Conservation (phyloP, 148 eudicot genomes). For the Euryodendron excelsum region DNA sequence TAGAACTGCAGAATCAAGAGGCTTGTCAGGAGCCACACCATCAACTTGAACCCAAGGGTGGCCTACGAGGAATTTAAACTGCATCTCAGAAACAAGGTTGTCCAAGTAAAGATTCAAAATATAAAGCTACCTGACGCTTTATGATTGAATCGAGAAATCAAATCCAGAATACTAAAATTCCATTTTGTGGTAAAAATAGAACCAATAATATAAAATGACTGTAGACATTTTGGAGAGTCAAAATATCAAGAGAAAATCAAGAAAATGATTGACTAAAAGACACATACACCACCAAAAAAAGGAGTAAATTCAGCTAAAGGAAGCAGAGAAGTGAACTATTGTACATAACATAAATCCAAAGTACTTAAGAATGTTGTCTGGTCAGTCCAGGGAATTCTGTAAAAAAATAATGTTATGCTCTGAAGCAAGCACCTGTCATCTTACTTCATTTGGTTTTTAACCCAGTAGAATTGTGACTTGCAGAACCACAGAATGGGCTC, state of each 20-base stretch:
- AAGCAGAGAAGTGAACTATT: background rate
- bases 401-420: background rate
- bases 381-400: background rate
- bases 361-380: background rate
- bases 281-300: background rate
- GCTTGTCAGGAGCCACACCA: slow-evolving; percentile 86
- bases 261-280: background rate
- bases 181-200: background rate
- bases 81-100: slow-evolving; percentile 6
- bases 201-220: background rate
- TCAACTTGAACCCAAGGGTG: slow-evolving; percentile 90
- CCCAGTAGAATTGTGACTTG: background rate
- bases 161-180: background rate
- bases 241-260: background rate
- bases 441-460: background rate
- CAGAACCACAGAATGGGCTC: background rate
- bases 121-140: background rate
- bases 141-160: background rate
- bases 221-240: background rate
- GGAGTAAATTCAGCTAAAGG: background rate
- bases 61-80: slow-evolving; percentile 39
- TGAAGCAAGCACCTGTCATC: background rate
- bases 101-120: background rate
- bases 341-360: background rate
- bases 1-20: slow-evolving; percentile 91